Conservation (phyloP, 2,329 filamentous ascomycete species). For the Stylonectria norvegica region DNA sequence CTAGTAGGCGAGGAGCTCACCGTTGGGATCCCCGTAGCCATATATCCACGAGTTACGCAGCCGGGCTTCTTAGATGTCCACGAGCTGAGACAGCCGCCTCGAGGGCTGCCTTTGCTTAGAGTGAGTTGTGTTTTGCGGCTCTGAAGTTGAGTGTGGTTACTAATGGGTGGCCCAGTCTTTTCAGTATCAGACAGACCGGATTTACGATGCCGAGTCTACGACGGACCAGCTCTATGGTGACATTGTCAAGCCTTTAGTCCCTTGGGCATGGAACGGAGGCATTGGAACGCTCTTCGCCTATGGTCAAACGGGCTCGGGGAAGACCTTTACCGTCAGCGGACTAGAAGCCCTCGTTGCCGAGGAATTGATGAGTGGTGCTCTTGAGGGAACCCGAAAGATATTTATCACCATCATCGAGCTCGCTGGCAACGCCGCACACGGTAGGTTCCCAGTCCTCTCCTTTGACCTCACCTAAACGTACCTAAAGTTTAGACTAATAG, state of each 20-base stretch:
- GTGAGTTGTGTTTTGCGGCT: slow-evolving; percentile 11
- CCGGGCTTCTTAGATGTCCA: slow-evolving; percentile 34
- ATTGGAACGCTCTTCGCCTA: slow-evolving; percentile 49
- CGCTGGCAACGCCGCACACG: slow-evolving; percentile 34
- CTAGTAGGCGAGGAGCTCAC: slow-evolving; percentile 33
- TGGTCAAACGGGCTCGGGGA: slow-evolving; percentile 48
- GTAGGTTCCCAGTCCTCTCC: slow-evolving; percentile 11
- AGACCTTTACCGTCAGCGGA: slow-evolving; percentile 43
- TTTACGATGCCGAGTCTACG: slow-evolving; percentile 33
- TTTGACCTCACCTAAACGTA: not conserved
- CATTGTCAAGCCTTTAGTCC: slow-evolving; percentile 39
- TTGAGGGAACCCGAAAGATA: slow-evolving; percentile 29
- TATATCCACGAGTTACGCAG: slow-evolving; percentile 23
- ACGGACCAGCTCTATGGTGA: slow-evolving; percentile 41
- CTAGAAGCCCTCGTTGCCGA: slow-evolving; percentile 40
- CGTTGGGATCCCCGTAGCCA: slow-evolving; percentile 27
- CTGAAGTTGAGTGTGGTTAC: not conserved
- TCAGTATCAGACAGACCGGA: slow-evolving; percentile 33
- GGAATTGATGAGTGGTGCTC: slow-evolving; percentile 28
- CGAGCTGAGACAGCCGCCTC: slow-evolving; percentile 33
- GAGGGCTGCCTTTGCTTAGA: slow-evolving; percentile 31
- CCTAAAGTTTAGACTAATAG: not conserved
- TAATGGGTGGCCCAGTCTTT: slow-evolving; percentile 27
- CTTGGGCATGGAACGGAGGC: slow-evolving; percentile 45
- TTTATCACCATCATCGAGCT: slow-evolving; percentile 39